Percentiles rank a stretch among this genome's conserved stretches.
Conservation (phyloP, 768 basidiomycete species). For the Imleria badia region DNA sequence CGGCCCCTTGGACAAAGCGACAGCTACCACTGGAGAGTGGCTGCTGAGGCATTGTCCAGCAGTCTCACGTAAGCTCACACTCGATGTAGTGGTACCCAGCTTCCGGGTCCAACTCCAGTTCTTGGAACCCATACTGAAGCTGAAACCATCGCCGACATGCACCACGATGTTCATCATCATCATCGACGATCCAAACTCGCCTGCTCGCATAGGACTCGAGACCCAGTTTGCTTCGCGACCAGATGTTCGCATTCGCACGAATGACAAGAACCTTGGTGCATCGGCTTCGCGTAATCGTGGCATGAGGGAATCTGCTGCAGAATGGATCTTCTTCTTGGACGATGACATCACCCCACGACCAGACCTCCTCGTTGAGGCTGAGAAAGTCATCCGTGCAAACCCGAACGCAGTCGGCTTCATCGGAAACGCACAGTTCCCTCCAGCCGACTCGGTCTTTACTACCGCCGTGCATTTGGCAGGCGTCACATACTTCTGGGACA, state of each 20-base stretch:
- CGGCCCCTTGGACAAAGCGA: slow-evolving; percentile 43
- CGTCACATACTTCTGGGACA: slow-evolving; percentile 63
- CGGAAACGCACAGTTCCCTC: slow-evolving; percentile 50
- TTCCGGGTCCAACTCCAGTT: slow-evolving; percentile 50
- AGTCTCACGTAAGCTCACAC: slow-evolving; percentile 40
- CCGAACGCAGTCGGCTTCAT: slow-evolving; percentile 55
- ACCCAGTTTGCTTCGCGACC: slow-evolving; percentile 40
- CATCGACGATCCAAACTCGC: slow-evolving; percentile 52
- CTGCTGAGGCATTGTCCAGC: slow-evolving; percentile 26
- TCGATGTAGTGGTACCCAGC: slow-evolving; percentile 58
- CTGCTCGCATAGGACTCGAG: slow-evolving; percentile 38
- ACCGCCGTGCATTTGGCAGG: slow-evolving; percentile 55
- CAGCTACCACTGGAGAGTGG: slow-evolving; percentile 36
- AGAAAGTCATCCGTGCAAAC: slow-evolving; percentile 45
- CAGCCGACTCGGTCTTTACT: slow-evolving; percentile 47
- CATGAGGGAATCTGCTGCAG: slow-evolving; percentile 51
- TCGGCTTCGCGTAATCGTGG: slow-evolving; percentile 57
- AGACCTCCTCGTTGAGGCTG: slow-evolving; percentile 46
- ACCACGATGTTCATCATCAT: slow-evolving; percentile 58
- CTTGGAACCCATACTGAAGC: slow-evolving; percentile 44
- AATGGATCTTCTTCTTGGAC: slow-evolving; percentile 61
- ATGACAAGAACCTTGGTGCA: slow-evolving; percentile 48
- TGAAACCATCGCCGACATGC: slow-evolving; percentile 43
- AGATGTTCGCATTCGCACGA: slow-evolving; percentile 55
- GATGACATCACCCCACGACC: slow-evolving; percentile 49